phyloP scores from a whole-genome alignment of 768 basidiomycete species.

The Cyclocybe cylindracea region DNA sequence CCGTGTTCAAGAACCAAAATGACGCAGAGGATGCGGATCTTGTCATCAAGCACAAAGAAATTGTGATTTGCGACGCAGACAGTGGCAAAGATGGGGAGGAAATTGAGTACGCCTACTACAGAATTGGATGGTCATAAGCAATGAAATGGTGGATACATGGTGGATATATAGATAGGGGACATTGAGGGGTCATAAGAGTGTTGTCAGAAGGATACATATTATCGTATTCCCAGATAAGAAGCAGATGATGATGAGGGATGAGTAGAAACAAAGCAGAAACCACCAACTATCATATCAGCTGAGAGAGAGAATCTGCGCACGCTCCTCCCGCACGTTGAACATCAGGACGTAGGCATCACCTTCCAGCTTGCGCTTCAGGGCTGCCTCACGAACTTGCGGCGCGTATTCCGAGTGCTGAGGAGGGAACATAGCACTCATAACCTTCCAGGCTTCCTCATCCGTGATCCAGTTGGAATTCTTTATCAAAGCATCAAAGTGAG shows the following conservation, averaged over 20 bases:
- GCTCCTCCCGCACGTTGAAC: constrained; percentile 70
- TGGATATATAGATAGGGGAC: neutral
- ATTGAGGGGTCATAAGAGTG: neutral
- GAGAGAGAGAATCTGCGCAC: constrained; percentile 55
- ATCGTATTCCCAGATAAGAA: no score
- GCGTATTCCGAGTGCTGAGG: constrained; percentile 62
- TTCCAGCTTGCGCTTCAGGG: constrained; percentile 60
- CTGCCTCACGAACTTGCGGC: constrained; percentile 66
- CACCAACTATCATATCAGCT: neutral
- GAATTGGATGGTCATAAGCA: constrained; percentile 60
- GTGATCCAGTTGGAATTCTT: constrained; percentile 62
- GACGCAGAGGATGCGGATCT: constrained; percentile 30
- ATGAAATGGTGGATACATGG: neutral
- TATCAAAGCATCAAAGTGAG: constrained; percentile 64
- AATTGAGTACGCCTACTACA: constrained; percentile 72
- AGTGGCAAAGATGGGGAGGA: constrained; percentile 40
- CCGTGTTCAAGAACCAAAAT: constrained; percentile 40
- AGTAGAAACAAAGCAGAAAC: neutral
- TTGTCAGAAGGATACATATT: no score
- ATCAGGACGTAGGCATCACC: constrained; percentile 63
- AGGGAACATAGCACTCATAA: constrained; percentile 55
- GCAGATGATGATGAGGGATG: neutral
- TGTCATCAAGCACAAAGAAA: constrained; percentile 53
- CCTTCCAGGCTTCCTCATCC: constrained; percentile 77
- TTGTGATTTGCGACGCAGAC: constrained; percentile 55